Percentiles rank a stretch among this genome's conserved stretches.
phyloP scores from a whole-genome alignment of 306 rosid species.

The Trichosanthes truncata region DNA sequence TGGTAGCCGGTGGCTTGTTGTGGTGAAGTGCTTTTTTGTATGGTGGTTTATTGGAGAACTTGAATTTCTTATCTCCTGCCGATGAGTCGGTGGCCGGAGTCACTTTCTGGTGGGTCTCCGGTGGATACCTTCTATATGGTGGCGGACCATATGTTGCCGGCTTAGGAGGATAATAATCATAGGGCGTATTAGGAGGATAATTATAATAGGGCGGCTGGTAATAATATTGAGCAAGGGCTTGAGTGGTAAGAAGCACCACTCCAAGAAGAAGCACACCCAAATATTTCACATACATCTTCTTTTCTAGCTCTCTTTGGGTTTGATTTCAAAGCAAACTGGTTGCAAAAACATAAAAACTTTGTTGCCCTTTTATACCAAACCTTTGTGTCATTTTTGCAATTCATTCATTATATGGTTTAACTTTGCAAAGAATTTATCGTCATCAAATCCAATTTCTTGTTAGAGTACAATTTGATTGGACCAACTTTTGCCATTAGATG shows the following conservation, averaged over 20 bases:
- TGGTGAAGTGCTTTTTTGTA: no score
- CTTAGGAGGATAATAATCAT: no score
- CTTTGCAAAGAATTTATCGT: no score
- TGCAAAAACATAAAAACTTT: neutral
- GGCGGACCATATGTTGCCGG: neutral
- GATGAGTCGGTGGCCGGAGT: neutral
- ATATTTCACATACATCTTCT: neutral
- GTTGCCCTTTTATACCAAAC: neutral
- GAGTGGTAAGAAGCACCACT: neutral
- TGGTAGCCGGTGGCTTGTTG: no score
- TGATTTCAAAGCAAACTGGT: no score
- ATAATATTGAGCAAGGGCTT: neutral
- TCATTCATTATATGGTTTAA: no score
- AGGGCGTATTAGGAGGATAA: no score
- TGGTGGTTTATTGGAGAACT: neutral
- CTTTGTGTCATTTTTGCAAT: neutral
- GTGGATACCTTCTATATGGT: neutral
- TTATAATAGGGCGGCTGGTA: no score
- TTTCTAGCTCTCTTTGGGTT: no score
- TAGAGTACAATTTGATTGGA: no score
- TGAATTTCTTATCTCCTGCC: neutral
- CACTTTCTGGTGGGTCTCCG: neutral
- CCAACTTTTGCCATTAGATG: no score
- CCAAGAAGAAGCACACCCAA: neutral
- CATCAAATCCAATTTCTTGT: no score